phyloP scores from a whole-genome alignment of 2,329 filamentous ascomycete species.

The Ophiostoma ulmi region DNA sequence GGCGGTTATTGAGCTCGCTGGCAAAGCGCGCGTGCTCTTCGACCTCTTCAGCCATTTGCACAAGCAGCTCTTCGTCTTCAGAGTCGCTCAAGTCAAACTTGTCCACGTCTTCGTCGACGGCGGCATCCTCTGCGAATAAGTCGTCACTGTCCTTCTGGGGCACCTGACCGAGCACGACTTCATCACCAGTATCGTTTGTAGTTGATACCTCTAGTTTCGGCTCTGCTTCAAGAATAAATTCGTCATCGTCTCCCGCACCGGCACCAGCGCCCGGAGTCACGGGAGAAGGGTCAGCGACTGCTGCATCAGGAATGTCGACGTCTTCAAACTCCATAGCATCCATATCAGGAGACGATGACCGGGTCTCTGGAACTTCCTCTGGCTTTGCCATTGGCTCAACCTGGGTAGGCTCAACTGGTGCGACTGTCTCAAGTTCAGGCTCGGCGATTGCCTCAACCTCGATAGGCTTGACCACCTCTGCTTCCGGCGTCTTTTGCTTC shows the following conservation, averaged over 20 bases:
- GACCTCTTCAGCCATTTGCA: conserved; percentile 80
- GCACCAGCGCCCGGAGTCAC: too few relatives aligned
- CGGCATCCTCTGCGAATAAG: conserved; percentile 28
- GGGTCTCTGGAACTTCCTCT: conserved; percentile 14
- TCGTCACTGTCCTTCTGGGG: conserved; percentile 27
- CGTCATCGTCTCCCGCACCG: conserved; percentile 7
- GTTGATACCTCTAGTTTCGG: background rate
- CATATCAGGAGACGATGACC: conserved; percentile 30
- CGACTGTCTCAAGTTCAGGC: background rate
- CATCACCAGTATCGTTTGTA: background rate
- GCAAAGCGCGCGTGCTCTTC: conserved; percentile 94
- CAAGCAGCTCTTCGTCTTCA: conserved; percentile 84
- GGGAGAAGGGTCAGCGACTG: background rate
- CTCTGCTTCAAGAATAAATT: background rate
- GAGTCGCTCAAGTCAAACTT: conserved; percentile 75
- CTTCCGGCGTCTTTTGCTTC: background rate
- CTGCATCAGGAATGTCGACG: conserved; percentile 29
- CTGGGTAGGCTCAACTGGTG: background rate
- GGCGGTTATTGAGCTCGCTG: conserved; percentile 63
- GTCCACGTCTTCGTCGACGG: conserved; percentile 35
- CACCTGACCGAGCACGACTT: background rate
- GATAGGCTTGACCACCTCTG: background rate
- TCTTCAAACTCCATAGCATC: conserved; percentile 38
- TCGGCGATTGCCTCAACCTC: background rate
- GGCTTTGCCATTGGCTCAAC: background rate